A percentile compares a stretch with the other conserved stretches of the same genome.
Conservation (phyloP, 495 filamentous ascomycete genomes). For the Neurospora sp. region DNA sequence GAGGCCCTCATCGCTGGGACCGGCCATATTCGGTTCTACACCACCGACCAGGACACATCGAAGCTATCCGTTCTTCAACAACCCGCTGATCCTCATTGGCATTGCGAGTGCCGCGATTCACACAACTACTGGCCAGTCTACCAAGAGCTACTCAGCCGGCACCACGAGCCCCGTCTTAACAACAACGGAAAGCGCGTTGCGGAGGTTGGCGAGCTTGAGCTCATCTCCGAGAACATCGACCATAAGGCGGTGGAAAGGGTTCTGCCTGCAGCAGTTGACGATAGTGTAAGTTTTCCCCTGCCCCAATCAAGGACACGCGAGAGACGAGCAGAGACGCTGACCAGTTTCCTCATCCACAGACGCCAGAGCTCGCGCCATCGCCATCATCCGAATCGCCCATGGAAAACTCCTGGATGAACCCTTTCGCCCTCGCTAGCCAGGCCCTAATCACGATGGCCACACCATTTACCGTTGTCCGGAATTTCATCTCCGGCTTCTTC, state of each 20-base stretch:
- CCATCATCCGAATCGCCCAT: not conserved
- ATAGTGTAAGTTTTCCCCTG: not conserved
- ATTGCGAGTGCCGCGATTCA: slow-evolving; percentile 14
- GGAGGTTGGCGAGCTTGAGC: slow-evolving; percentile 13
- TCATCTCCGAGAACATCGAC: slow-evolving; percentile 10
- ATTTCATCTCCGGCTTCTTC: not conserved
- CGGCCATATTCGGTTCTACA: slow-evolving; percentile 25
- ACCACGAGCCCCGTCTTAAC: not conserved
- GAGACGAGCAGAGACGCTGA: slow-evolving; percentile 8
- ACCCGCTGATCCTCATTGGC: slow-evolving; percentile 13
- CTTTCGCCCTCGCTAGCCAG: not conserved
- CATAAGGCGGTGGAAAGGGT: not conserved
- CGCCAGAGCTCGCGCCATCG: not conserved
- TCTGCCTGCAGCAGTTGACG: not conserved
- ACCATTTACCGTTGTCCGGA: not conserved
- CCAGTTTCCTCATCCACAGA: slow-evolving; percentile 1
- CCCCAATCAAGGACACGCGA: slow-evolving; percentile 1
- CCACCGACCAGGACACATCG: not conserved
- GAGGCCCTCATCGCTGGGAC: slow-evolving; percentile 9
- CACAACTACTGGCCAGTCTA: slow-evolving; percentile 1
- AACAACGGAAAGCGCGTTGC: slow-evolving; percentile 18
- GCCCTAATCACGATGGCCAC: not conserved
- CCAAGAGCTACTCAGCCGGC: not conserved
- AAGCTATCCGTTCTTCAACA: slow-evolving; percentile 16
- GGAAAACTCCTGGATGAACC: not conserved